phyloP scores from a whole-genome alignment of 768 basidiomycete species.

The Podaxis sp. region DNA sequence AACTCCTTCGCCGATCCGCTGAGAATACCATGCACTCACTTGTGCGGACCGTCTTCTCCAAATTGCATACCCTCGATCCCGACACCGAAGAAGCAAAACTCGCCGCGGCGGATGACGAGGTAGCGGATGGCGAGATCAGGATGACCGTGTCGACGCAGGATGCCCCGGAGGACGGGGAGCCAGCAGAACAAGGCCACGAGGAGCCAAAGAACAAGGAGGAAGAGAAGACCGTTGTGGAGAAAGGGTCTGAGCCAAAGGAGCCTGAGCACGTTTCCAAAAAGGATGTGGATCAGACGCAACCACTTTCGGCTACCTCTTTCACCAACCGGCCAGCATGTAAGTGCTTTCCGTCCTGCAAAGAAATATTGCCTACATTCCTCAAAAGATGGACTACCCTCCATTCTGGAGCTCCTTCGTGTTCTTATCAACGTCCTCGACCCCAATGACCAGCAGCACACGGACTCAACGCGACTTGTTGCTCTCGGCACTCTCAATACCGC shows the following conservation, averaged over 20 bases:
- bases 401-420: slow-evolving; percentile 89
- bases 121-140: slow-evolving; percentile 52
- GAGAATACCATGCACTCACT: slow-evolving; percentile 88
- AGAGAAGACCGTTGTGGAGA: neutral
- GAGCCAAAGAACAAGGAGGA: neutral
- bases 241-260: neutral
- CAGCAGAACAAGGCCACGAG: slow-evolving; percentile 20
- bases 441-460: slow-evolving; percentile 91
- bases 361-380: slow-evolving; percentile 8
- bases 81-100: slow-evolving; percentile 67
- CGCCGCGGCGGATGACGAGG: slow-evolving; percentile 46
- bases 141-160: slow-evolving; percentile 52
- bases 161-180: slow-evolving; percentile 19
- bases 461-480: slow-evolving; percentile 89
- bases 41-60: slow-evolving; percentile 77
- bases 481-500: slow-evolving; percentile 85
- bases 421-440: slow-evolving; percentile 95
- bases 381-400: slow-evolving; percentile 86
- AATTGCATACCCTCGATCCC: slow-evolving; percentile 68
- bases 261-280: slow-evolving; percentile 14
- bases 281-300: slow-evolving; percentile 18
- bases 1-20: slow-evolving; percentile 82
- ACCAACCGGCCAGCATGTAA: slow-evolving; percentile 41
- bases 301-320: slow-evolving; percentile 24
- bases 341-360: slow-evolving; percentile 18